Evolutionary conservation across 768 basidiomycete genomes (phyloP).

Genomic region (Sarcomyxa edulis): DNA sequence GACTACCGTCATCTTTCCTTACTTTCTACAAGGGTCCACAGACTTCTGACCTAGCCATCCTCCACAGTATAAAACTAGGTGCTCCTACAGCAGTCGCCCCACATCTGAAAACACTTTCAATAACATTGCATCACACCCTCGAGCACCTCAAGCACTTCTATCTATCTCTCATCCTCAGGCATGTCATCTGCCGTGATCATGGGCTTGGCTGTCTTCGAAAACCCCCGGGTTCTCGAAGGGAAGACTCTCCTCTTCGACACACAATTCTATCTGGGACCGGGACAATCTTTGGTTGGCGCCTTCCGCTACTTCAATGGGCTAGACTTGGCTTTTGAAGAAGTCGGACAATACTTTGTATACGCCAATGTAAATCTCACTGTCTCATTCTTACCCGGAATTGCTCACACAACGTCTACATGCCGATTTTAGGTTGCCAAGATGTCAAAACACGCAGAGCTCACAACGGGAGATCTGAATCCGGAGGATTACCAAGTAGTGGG

Average conservation of each 20-base stretch:
- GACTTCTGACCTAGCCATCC: too few relatives aligned
- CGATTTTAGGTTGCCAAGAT: not conserved
- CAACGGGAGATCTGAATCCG: not conserved
- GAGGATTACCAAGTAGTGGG: conserved; percentile 2
- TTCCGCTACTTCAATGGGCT: conserved; percentile 1
- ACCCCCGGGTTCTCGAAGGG: not conserved
- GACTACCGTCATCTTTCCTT: too few relatives aligned
- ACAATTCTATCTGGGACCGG: not conserved
- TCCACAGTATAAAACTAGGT: too few relatives aligned
- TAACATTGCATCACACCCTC: too few relatives aligned
- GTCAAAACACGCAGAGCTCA: not conserved
- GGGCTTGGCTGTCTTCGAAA: not conserved
- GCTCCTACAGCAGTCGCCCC: too few relatives aligned
- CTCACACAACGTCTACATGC: too few relatives aligned
- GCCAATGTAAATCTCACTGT: not conserved
- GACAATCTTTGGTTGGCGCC: not conserved
- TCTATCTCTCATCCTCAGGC: too few relatives aligned
- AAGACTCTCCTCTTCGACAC: not conserved
- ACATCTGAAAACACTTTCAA: too few relatives aligned
- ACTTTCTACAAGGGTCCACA: too few relatives aligned
- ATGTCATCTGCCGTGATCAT: too few relatives aligned
- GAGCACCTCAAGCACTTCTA: too few relatives aligned
- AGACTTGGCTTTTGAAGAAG: not conserved
- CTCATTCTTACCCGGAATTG: too few relatives aligned
- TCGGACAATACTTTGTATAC: not conserved